A percentile compares a stretch with the other conserved stretches of the same genome.
These are phyloP conservation scores for Sporothrix protearum DNA, from an alignment of 2,329 filamentous ascomycete species.

Conservation along the genomic window DNA sequence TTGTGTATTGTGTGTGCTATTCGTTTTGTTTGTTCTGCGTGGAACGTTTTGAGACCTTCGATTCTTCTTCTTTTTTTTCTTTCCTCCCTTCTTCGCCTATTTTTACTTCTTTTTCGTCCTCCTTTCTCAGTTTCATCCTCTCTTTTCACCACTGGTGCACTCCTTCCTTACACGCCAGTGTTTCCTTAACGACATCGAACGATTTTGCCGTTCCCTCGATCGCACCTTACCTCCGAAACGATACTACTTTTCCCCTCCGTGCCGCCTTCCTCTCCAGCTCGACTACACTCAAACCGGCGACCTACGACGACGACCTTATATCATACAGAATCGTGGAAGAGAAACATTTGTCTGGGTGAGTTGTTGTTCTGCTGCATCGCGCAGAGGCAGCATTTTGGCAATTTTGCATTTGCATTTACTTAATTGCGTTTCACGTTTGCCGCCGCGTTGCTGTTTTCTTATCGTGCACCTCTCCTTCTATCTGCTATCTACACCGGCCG, in stretches of 20 bases:
- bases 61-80: background rate
- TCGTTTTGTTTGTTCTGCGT: background rate
- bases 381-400: background rate
- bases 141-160: background rate
- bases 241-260: background rate
- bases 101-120: background rate
- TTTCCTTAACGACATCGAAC: slow-evolving; percentile 8
- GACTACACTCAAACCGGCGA: background rate
- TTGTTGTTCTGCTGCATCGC: background rate
- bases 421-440: background rate
- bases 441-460: background rate
- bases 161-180: background rate
- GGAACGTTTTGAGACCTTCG: background rate
- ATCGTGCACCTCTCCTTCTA: background rate
- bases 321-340: background rate
- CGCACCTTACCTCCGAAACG: background rate
- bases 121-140: background rate
- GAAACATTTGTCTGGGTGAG: background rate
- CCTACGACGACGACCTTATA: background rate
- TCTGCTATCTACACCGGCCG: background rate
- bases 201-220: background rate
- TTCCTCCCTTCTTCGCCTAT: background rate
- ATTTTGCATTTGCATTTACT: background rate
- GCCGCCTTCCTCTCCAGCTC: background rate
- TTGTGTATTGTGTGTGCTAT: slow-evolving; percentile 1